Evolutionary conservation across 768 basidiomycete genomes (phyloP), one percentile per base, ranked within the genome.

Genomic region (Termitomyces sp.): DNA sequence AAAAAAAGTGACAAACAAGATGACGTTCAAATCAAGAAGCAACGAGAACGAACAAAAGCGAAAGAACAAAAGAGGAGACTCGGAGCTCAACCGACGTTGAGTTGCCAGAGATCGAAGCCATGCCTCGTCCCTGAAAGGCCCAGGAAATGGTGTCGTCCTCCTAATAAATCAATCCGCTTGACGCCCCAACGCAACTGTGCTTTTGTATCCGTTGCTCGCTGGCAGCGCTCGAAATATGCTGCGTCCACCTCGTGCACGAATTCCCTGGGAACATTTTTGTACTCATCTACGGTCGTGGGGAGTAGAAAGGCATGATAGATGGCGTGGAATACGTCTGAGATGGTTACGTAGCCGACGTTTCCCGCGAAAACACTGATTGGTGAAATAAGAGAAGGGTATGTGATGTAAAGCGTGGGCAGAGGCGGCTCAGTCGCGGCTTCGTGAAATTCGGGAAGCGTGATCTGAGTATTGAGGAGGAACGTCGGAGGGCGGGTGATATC

Each of bases 81-180:
- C 15, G 15, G 31, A 15, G 8, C 28, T 34, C 58, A 60, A 31
- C 64, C 62, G 69, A 75, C 69, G 51, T 74, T 74, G 54, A 79
- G 67, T 60, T 75, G 79, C 81, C 76, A 83, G 4, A 76, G 66
- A 26, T 78, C 72, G 0, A 73, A 71, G 0, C 72, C 66, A 55
- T 72, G 71, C 58, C 72, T 66, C 47, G 77, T 76, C n/a, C 68
- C 77, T 7, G 78, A 76, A 26, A 84, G 66, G 20, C 82, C 82
- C 68, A 78, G 70, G 70, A 84, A 83, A 7, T 69, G 69, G 18
- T 71, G 77, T 28, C 68, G 69, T 9, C 76, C 78, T 62, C 73
- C 70, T 54, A 86, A 70, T 57, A 83, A 78, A 68, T 86, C 85
- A 1, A 86, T 74, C 56, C 79, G 74, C 66, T 80, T 82, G 46